phyloP scores from a whole-genome alignment of 495 filamentous ascomycete genomes.

The Hyaloscypha bicolor region DNA sequence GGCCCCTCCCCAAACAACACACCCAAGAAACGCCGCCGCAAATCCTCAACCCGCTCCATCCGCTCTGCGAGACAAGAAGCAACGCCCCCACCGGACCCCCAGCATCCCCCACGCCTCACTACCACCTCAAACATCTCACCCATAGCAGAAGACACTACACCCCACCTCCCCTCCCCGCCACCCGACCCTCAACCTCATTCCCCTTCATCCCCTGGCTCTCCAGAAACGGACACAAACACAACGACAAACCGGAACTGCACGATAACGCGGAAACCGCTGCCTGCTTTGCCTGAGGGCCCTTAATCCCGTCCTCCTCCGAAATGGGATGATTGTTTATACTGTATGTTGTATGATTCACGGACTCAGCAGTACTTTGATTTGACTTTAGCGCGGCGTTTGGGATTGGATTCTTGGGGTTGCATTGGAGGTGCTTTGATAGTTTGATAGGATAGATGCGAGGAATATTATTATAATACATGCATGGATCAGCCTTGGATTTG shows the following conservation, averaged over 20 bases:
- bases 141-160: not conserved
- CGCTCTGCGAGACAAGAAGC: not conserved
- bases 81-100: not conserved
- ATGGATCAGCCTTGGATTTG: too few relatives aligned
- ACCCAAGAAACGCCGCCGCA: not conserved
- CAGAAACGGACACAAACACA: not conserved
- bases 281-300: conserved; percentile 42
- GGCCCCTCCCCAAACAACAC: not conserved
- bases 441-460: too few relatives aligned
- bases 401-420: not conserved
- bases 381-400: conserved; percentile 1
- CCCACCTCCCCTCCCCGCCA: not conserved
- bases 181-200: not conserved
- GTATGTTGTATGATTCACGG: not conserved
- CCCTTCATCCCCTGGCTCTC: not conserved
- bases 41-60: not conserved
- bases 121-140: not conserved
- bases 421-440: not conserved
- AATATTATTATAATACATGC: too few relatives aligned
- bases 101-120: not conserved
- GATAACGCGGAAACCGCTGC: conserved; percentile 47
- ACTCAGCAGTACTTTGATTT: not conserved
- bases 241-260: conserved; percentile 14
- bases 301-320: not conserved
- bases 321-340: not conserved